phyloP scores from a whole-genome alignment of 257 asterid species.

The Solanum etuberosum region DNA sequence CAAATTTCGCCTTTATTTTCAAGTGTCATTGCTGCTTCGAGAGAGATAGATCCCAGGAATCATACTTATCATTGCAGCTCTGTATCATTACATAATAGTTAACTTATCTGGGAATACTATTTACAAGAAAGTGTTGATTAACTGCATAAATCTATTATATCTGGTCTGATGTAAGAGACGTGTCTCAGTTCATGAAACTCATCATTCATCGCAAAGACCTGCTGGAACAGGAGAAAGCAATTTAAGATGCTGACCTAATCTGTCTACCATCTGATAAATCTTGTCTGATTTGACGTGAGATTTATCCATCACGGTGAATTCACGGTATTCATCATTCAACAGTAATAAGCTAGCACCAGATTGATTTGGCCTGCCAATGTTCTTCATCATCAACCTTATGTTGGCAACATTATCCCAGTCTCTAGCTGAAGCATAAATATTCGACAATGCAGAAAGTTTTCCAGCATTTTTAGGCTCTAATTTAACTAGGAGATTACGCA shows the following conservation, averaged over 20 bases:
- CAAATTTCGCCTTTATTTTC: not conserved
- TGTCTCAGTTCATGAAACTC: not conserved
- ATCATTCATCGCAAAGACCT: slow-evolving; percentile 1
- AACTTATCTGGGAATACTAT: not conserved
- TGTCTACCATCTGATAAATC: slow-evolving; percentile 41
- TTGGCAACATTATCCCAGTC: slow-evolving; percentile 58
- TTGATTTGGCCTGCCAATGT: slow-evolving; percentile 18
- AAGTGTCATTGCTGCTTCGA: not conserved
- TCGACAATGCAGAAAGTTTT: slow-evolving; percentile 37
- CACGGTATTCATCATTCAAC: slow-evolving; percentile 40
- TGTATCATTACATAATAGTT: not conserved
- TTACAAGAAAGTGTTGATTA: not conserved
- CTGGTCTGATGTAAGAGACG: not conserved
- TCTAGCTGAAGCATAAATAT: slow-evolving; percentile 47
- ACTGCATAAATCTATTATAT: not conserved
- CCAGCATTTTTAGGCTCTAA: slow-evolving; percentile 36
- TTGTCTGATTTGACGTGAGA: slow-evolving; percentile 47
- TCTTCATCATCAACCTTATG: slow-evolving; percentile 45
- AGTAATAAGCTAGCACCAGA: slow-evolving; percentile 52
- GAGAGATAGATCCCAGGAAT: not conserved
- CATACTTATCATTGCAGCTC: not conserved
- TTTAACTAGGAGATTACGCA: slow-evolving; percentile 29
- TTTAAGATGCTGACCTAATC: slow-evolving; percentile 45
- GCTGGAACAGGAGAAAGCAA: slow-evolving; percentile 17
- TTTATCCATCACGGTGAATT: slow-evolving; percentile 58